Base-by-base conservation (phyloP, 768 basidiomycete species). In the Hygrophorus pudorinus region DNA sequence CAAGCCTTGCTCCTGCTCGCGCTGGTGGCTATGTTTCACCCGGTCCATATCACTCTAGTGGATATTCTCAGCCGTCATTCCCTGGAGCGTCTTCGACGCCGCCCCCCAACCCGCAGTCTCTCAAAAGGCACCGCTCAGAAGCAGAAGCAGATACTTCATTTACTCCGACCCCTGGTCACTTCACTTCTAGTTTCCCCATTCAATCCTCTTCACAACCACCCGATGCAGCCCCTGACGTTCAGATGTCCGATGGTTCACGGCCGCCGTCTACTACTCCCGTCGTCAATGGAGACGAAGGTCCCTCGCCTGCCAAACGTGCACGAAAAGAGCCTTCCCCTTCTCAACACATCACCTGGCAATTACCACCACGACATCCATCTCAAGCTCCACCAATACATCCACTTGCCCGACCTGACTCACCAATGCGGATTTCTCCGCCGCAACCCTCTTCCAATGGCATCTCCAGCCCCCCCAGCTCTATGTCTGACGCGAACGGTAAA, bases 291-390 rank as follows among this genome's bases (percentile, higher is more conserved):
- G 79, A 78, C 29, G 78, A 78, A 21, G 75, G 73, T 3, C 79
- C 81, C 3, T 79, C 83, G 2, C 81, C 82, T 5, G 63, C 71
- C n/a, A 88, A 88, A 59, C 81, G 85, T 31, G 62, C 69, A 18
- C 81, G 86, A 20, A 79, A 68, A 37, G 82, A 85, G 17, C 62
- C 57, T 14, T 53, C 64, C 29, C 63, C 61, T 12, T 53, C 59
- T 7, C 66, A 67, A 49, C 52, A 60, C 44, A 48, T 58, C 42
- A 50, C 64, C 31, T 60, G 64, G 63, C 52, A 65, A 54, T 46
- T 60, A 35, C 55, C 60, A 37, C 21, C 58, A 54, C 53, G 59
- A 50, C 48, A 41, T 47, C 64, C 51, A 55, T 57, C 59, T 50
- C 67, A 56, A 53, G 48, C 41, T 57, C 37, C 58, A 50, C 20